These are phyloP conservation scores for Diatrype stigma DNA, from an alignment of 2,329 filamentous ascomycete genomes.

Conservation along the genomic window DNA sequence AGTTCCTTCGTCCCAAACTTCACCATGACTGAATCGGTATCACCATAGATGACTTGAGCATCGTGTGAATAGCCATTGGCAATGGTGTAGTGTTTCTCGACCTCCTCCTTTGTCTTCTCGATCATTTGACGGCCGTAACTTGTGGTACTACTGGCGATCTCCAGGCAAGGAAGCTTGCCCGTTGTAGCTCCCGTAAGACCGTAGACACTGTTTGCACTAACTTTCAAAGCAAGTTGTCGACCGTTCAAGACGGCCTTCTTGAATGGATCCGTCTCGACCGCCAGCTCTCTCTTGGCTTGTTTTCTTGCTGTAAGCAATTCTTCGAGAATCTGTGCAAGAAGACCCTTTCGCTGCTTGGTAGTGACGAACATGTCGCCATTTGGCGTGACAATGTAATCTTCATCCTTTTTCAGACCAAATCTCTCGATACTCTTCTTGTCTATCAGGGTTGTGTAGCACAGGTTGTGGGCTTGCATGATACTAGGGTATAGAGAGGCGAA, in stretches of 20 bases:
- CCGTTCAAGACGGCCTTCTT: constrained; percentile 97
- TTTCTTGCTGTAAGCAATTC: constrained; percentile 91
- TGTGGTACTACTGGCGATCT: constrained; percentile 94
- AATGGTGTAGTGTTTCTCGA: constrained; percentile 83
- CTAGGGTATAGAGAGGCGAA: constrained; percentile 97
- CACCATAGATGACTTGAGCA: constrained; percentile 95
- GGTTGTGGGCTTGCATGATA: constrained; percentile 97
- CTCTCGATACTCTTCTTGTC: constrained; percentile 75
- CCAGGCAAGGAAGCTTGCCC: constrained; percentile 89
- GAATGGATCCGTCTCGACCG: constrained; percentile 87
- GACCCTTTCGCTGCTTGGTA: constrained; percentile 79
- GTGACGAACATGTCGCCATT: constrained; percentile 94
- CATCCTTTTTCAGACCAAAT: constrained; percentile 74
- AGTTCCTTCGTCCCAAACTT: constrained; percentile 92
- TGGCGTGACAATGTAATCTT: constrained; percentile 94
- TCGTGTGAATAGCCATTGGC: constrained; percentile 93
- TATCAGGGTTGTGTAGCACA: constrained; percentile 93
- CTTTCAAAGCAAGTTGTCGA: constrained; percentile 90
- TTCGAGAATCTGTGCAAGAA: constrained; percentile 92
- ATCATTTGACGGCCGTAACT: constrained; percentile 99
- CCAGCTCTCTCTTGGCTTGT: constrained; percentile 86
- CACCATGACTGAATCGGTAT: constrained; percentile 99
- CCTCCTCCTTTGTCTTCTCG: constrained; percentile 94
- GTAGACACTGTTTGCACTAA: constrained; percentile 97
- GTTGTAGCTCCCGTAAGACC: constrained; percentile 94